Evolutionary conservation across 129 eudicot species (phyloP).

Genomic region (Pittosporum tobira): DNA sequence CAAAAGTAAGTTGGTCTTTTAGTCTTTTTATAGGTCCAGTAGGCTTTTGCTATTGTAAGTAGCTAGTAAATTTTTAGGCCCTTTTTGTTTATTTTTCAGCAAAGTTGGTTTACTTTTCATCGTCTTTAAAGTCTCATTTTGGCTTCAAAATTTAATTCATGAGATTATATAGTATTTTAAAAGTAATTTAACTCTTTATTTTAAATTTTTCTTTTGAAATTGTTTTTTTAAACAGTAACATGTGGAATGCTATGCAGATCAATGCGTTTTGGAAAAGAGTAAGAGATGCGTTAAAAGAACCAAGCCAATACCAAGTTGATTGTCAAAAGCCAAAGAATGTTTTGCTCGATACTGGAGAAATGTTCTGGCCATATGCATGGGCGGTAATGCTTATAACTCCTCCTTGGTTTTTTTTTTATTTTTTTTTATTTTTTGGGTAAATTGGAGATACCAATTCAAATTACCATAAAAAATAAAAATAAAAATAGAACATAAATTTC

Average conservation of each 20-base stretch:
- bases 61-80: background rate
- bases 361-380: slow-evolving; percentile 62
- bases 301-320: slow-evolving; percentile 48
- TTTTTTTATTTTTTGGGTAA: too few relatives aligned
- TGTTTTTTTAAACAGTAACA: too few relatives aligned
- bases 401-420: too few relatives aligned
- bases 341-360: slow-evolving; percentile 55
- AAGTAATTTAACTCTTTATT: too few relatives aligned
- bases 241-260: slow-evolving; percentile 26
- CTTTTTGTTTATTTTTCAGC: background rate
- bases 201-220: too few relatives aligned
- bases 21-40: background rate
- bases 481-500: too few relatives aligned
- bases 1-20: slow-evolving; percentile 26
- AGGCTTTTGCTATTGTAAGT: background rate
- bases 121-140: too few relatives aligned
- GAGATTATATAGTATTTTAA: too few relatives aligned
- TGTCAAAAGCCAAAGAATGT: slow-evolving; percentile 61
- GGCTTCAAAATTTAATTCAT: too few relatives aligned
- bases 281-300: slow-evolving; percentile 42
- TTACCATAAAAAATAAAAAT: too few relatives aligned
- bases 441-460: too few relatives aligned
- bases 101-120: too few relatives aligned
- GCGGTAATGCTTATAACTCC: slow-evolving; percentile 43
- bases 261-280: slow-evolving; percentile 46